Conservation (phyloP, 176 grass and related monocot genomes). For the Zoysia japonica region DNA sequence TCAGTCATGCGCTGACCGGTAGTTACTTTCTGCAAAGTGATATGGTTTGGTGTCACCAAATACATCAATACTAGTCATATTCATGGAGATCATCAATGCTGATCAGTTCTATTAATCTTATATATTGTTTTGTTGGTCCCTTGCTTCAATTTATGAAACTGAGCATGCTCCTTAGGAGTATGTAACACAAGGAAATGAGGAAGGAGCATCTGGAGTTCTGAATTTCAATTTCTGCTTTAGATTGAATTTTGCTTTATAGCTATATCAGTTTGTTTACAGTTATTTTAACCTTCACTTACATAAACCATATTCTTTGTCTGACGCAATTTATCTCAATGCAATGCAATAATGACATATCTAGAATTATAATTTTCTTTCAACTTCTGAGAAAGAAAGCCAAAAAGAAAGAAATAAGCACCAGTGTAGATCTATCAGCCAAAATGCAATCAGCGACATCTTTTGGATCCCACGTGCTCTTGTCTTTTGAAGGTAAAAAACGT, state of each 20-base stretch:
- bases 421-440: slow-evolving; percentile 83
- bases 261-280: neutral
- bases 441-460: slow-evolving; percentile 93
- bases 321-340: neutral
- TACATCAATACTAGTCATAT: neutral
- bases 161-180: neutral
- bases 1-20: slow-evolving; percentile 72
- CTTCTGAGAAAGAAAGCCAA: slow-evolving; percentile 7
- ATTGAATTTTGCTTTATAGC: slow-evolving; percentile 1
- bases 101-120: slow-evolving; percentile 2
- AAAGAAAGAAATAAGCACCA: slow-evolving; percentile 49
- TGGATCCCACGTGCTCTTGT: slow-evolving; percentile 78
- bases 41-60: neutral
- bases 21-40: slow-evolving; percentile 67
- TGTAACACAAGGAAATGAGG: neutral
- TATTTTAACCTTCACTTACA: neutral
- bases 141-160: neutral
- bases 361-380: neutral
- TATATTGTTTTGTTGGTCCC: too few species aligned
- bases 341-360: slow-evolving; percentile 1
- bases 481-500: slow-evolving; percentile 71
- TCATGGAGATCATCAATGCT: neutral
- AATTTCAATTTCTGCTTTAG: slow-evolving; percentile 1
- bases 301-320: neutral
- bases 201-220: neutral